Percentiles rank a stretch among this genome's conserved stretches.
phyloP scores from a whole-genome alignment of 768 basidiomycete genomes.

The Agaricus blazei region DNA sequence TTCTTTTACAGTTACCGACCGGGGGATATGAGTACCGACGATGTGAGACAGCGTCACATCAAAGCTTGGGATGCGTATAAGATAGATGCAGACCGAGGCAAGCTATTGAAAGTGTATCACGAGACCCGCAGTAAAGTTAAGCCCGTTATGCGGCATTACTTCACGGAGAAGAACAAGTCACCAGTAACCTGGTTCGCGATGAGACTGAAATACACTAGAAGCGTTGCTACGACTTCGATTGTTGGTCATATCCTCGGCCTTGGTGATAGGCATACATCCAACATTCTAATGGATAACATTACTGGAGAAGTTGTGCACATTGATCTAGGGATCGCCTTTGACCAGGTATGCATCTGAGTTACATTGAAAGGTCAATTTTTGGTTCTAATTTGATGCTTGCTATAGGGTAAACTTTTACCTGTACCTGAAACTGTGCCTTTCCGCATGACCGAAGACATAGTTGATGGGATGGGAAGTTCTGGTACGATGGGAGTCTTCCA shows the following conservation, averaged over 20 bases:
- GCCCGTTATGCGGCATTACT: constrained; percentile 93
- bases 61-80: constrained; percentile 23
- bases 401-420: constrained; percentile 70
- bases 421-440: constrained; percentile 92
- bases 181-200: constrained; percentile 92
- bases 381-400: background rate
- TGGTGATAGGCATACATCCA: constrained; percentile 88
- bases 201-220: constrained; percentile 85
- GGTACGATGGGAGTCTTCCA: constrained; percentile 94
- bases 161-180: constrained; percentile 82
- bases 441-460: constrained; percentile 88
- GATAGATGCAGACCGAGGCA: constrained; percentile 18
- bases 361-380: background rate
- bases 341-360: constrained; percentile 53
- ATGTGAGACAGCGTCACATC: constrained; percentile 24
- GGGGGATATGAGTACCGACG: constrained; percentile 36
- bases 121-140: constrained; percentile 42
- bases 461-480: constrained; percentile 89
- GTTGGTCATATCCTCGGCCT: constrained; percentile 91
- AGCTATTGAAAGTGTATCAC: constrained; percentile 26
- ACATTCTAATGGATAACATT: constrained; percentile 81
- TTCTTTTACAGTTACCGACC: constrained; percentile 55
- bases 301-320: constrained; percentile 93
- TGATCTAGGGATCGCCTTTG: constrained; percentile 95
- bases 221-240: constrained; percentile 90